A percentile compares a stretch with the other conserved stretches of the same genome.
Evolutionary conservation across 75 land plant genomes (phyloP).

Genomic region (Sequoiadendron giganteum): DNA sequence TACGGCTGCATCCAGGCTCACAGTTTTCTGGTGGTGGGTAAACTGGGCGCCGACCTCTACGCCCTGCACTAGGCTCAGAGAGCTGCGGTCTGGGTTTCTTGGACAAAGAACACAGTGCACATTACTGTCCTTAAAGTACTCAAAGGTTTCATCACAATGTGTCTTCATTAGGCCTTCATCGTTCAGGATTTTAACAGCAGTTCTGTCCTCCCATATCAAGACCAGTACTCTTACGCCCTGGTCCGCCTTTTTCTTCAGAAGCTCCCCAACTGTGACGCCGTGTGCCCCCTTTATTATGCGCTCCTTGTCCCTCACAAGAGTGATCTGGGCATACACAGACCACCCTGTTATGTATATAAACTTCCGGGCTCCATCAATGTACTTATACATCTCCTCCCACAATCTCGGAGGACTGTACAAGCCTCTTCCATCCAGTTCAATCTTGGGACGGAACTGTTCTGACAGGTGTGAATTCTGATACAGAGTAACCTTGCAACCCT

Average conservation of each 20-base stretch:
- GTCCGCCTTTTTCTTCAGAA: slow-evolving; percentile 29
- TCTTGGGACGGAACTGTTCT: slow-evolving; percentile 29
- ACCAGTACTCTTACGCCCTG: slow-evolving; percentile 35
- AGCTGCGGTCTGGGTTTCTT: slow-evolving; percentile 19
- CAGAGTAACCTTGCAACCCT: slow-evolving; percentile 38
- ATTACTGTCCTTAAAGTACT: slow-evolving; percentile 27
- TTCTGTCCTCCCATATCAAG: slow-evolving; percentile 48
- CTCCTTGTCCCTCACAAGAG: slow-evolving; percentile 27
- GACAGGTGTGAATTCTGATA: slow-evolving; percentile 57
- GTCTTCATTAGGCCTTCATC: slow-evolving; percentile 42
- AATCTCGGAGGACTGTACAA: slow-evolving; percentile 32
- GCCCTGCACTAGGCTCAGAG: slow-evolving; percentile 26
- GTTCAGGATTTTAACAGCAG: slow-evolving; percentile 18
- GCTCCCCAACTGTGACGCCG: slow-evolving; percentile 29
- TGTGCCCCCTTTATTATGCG: slow-evolving; percentile 30
- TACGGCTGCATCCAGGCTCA: slow-evolving; percentile 27
- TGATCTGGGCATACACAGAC: slow-evolving; percentile 22
- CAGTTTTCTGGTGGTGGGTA: slow-evolving; percentile 49
- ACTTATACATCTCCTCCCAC: slow-evolving; percentile 51
- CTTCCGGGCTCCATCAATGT: slow-evolving; percentile 35
- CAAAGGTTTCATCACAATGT: slow-evolving; percentile 43
- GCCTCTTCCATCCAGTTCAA: slow-evolving; percentile 16
- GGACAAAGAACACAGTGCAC: slow-evolving; percentile 56
- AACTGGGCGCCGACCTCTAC: slow-evolving; percentile 28
- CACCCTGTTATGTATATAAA: slow-evolving; percentile 56